Evolutionary conservation across 208 protist species (phyloP).

Genomic region (Phytomonas sp.): DNA sequence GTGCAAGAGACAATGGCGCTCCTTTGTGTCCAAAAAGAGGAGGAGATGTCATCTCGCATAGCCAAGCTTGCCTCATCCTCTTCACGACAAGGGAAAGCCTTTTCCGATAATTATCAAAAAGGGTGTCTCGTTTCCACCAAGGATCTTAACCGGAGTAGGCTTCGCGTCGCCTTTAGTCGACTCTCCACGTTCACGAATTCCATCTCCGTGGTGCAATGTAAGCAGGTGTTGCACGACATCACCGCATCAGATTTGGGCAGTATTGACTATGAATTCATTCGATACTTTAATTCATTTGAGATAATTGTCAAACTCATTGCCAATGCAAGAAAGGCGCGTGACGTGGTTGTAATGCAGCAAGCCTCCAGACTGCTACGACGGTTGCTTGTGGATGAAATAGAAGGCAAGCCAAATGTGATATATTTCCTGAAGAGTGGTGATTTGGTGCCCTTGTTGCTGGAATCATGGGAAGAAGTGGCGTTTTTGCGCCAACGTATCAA

Average conservation of each 20-base stretch:
- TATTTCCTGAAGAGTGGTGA: slow-evolving; percentile 62
- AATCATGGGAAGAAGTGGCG: slow-evolving; percentile 53
- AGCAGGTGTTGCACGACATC: slow-evolving; percentile 62
- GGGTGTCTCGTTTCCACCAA: slow-evolving; percentile 36
- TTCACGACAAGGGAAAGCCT: slow-evolving; percentile 47
- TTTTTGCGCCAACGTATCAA: slow-evolving; percentile 20
- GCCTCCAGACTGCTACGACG: slow-evolving; percentile 27
- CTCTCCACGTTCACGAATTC: slow-evolving; percentile 22
- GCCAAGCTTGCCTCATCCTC: slow-evolving; percentile 27
- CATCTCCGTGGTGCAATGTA: slow-evolving; percentile 23
- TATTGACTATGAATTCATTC: slow-evolving; percentile 70
- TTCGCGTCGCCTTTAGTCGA: slow-evolving; percentile 48
- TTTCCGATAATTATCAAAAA: slow-evolving; percentile 77
- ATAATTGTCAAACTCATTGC: slow-evolving; percentile 38
- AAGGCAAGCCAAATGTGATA: slow-evolving; percentile 45
- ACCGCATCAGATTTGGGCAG: slow-evolving; percentile 23
- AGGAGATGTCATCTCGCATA: slow-evolving; percentile 45
- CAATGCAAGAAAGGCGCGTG: slow-evolving; percentile 47
- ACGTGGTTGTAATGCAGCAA: slow-evolving; percentile 34
- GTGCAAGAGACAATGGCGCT: slow-evolving; percentile 45
- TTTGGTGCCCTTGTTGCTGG: slow-evolving; percentile 28
- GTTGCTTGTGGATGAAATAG: slow-evolving; percentile 37
- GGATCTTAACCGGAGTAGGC: slow-evolving; percentile 68
- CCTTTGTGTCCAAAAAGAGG: slow-evolving; percentile 41
- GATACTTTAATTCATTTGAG: slow-evolving; percentile 76